Conservation (phyloP, 768 basidiomycete genomes). For the Leccinum longicurvipes region DNA sequence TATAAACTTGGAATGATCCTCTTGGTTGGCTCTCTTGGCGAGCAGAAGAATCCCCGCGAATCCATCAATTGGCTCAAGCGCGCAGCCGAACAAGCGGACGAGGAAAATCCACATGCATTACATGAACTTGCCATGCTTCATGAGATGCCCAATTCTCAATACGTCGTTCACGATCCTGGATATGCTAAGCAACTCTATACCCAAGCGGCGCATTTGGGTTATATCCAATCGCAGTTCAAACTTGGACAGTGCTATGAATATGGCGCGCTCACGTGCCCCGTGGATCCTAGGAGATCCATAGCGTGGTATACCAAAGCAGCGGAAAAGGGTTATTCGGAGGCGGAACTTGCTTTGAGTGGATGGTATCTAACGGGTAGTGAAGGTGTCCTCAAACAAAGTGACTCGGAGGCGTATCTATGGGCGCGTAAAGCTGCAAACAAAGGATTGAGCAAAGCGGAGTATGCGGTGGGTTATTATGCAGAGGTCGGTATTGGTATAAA, state of each 20-base stretch:
- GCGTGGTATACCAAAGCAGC: conserved; percentile 99
- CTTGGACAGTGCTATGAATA: conserved; percentile 96
- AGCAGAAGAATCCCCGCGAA: conserved; percentile 83
- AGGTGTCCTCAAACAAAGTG: conserved; percentile 94
- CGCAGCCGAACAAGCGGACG: conserved; percentile 96
- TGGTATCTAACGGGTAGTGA: conserved; percentile 98
- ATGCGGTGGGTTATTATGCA: conserved; percentile 97
- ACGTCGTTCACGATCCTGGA: conserved; percentile 75
- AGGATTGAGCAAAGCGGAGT: conserved; percentile 94
- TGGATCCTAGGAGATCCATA: conserved; percentile 91
- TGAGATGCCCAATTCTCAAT: conserved; percentile 61
- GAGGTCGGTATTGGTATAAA: conserved; percentile 98
- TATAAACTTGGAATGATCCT: conserved; percentile 99
- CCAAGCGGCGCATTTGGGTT: conserved; percentile 89
- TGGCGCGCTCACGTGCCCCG: conserved; percentile 80
- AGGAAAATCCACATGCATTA: conserved; percentile 95
- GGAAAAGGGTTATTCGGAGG: conserved; percentile 92
- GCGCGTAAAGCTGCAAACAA: conserved; percentile 95
- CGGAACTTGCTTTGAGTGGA: conserved; percentile 92
- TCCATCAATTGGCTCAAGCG: conserved; percentile 92
- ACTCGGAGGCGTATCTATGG: conserved; percentile 99
- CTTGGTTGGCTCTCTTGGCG: conserved; percentile 77
- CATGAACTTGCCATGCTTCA: conserved; percentile 91
- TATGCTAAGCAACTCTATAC: conserved; percentile 86
- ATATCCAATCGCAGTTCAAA: conserved; percentile 92